phyloP scores from a whole-genome alignment of 805 yeast genomes.

The Diddensiella transvaalensis region DNA sequence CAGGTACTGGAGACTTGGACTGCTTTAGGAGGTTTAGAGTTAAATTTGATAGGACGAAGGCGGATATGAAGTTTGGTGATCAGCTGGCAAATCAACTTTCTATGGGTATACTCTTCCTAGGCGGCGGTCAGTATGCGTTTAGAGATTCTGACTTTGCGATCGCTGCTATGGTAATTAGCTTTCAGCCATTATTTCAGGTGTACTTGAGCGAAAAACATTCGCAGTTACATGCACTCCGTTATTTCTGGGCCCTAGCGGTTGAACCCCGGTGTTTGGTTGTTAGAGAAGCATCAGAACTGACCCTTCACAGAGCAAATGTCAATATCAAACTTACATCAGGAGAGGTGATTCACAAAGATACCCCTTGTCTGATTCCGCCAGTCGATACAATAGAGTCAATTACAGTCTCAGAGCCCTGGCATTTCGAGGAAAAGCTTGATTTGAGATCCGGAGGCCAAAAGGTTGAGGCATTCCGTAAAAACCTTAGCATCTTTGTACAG shows the following conservation, averaged over 20 bases:
- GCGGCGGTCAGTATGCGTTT: constrained; percentile 89
- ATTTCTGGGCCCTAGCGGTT: constrained; percentile 84
- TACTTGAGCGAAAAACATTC: constrained; percentile 44
- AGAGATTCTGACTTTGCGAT: constrained; percentile 57
- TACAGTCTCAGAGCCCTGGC: constrained; percentile 44
- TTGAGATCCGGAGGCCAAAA: constrained; percentile 26
- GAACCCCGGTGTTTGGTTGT: constrained; percentile 78
- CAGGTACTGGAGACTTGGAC: constrained; percentile 86
- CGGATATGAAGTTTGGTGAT: constrained; percentile 54
- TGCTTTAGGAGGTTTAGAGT: constrained; percentile 68
- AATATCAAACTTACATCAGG: constrained; percentile 41
- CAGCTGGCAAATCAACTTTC: constrained; percentile 78
- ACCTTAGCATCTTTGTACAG: constrained; percentile 10
- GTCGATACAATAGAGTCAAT: constrained; percentile 48
- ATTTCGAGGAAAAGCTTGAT: constrained; percentile 52
- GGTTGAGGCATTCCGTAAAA: constrained; percentile 9
- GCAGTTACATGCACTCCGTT: constrained; percentile 79
- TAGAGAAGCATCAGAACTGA: constrained; percentile 61
- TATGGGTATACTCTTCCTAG: constrained; percentile 81
- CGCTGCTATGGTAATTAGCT: constrained; percentile 66
- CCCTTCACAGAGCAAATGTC: constrained; percentile 49
- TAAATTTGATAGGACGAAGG: constrained; percentile 51
- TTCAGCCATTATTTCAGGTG: constrained; percentile 69
- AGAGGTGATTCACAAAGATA: constrained; percentile 29
- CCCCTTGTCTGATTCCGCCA: constrained; percentile 73